Percentiles rank a stretch among this genome's conserved stretches.
Evolutionary conservation across 2,329 filamentous ascomycete genomes (phyloP).

Genomic region (Clarireedia sp.): DNA sequence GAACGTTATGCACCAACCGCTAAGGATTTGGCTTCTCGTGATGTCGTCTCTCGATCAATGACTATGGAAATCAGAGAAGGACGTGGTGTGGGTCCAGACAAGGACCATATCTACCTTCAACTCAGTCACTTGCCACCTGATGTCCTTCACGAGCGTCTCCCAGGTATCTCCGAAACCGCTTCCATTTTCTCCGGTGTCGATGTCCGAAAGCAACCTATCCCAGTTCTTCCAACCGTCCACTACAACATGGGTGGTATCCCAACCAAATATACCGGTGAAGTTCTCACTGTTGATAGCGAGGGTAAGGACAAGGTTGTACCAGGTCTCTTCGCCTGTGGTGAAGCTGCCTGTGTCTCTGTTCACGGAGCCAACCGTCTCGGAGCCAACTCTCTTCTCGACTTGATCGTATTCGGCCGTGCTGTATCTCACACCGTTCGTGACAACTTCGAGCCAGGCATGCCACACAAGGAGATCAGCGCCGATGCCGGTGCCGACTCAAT

Average conservation of each 20-base stretch:
- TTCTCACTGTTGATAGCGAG: slow-evolving; percentile 33
- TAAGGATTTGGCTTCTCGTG: slow-evolving; percentile 40
- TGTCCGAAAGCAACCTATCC: slow-evolving; percentile 39
- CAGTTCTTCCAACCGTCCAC: slow-evolving; percentile 43
- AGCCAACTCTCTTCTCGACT: slow-evolving; percentile 41
- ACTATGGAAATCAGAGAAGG: slow-evolving; percentile 41
- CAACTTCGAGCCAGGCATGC: slow-evolving; percentile 34
- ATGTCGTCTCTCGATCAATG: slow-evolving; percentile 41
- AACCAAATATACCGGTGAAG: slow-evolving; percentile 41
- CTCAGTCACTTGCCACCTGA: slow-evolving; percentile 39
- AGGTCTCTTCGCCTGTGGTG: slow-evolving; percentile 40
- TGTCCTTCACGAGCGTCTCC: slow-evolving; percentile 38
- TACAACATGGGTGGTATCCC: slow-evolving; percentile 45
- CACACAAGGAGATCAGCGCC: slow-evolving; percentile 55
- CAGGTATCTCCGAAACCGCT: slow-evolving; percentile 43
- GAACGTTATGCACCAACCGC: slow-evolving; percentile 43
- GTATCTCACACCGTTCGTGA: slow-evolving; percentile 92
- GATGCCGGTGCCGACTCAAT: slow-evolving; percentile 73
- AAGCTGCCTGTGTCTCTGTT: slow-evolving; percentile 41
- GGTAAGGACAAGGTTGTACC: slow-evolving; percentile 36
- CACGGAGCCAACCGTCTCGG: slow-evolving; percentile 41
- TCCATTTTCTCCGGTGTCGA: slow-evolving; percentile 42
- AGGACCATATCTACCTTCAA: slow-evolving; percentile 41
- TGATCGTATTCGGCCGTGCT: slow-evolving; percentile 42
- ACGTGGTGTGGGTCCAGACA: slow-evolving; percentile 36